phyloP scores from a whole-genome alignment of 371 early-diverging fungal species.

The Syncephalis fuscata region DNA sequence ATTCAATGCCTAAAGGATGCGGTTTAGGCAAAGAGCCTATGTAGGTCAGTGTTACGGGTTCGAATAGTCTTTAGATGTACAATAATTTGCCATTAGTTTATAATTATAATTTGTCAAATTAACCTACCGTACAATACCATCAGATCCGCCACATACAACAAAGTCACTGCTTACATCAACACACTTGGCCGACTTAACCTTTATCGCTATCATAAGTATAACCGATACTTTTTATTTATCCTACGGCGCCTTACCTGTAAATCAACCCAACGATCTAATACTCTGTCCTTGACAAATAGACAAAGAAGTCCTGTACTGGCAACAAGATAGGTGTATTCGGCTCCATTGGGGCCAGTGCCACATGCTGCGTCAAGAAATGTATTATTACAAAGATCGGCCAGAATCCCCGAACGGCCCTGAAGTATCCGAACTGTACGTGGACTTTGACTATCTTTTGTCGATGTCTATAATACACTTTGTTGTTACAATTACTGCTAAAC shows the following conservation, averaged over 20 bases:
- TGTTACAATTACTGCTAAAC: too few species aligned
- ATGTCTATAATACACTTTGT: constrained; percentile 1
- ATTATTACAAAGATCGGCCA: constrained; percentile 46
- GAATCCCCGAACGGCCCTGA: constrained; percentile 56
- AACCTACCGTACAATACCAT: constrained; percentile 28
- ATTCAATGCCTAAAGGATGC: constrained; percentile 47
- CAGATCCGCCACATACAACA: constrained; percentile 55
- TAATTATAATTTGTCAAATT: too few species aligned
- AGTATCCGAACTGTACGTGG: constrained; percentile 21
- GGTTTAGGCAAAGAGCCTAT: constrained; percentile 54
- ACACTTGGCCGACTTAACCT: constrained; percentile 32
- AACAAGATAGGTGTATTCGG: constrained; percentile 37
- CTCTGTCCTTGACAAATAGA: constrained; percentile 39
- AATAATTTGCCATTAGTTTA: too few species aligned
- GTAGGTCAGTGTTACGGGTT: constrained; percentile 45
- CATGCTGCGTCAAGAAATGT: constrained; percentile 54
- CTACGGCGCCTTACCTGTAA: constrained; percentile 29
- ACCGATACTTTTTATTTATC: not conserved
- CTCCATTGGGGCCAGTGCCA: constrained; percentile 17
- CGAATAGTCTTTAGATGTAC: constrained; percentile 33
- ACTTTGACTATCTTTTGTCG: constrained; percentile 7
- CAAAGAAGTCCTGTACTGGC: constrained; percentile 52
- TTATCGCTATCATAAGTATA: constrained; percentile 16
- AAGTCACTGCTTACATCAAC: constrained; percentile 35
- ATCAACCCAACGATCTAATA: constrained; percentile 66